Evolutionary conservation across 208 protist species (phyloP).

Genomic region (Leishmania tropica): DNA sequence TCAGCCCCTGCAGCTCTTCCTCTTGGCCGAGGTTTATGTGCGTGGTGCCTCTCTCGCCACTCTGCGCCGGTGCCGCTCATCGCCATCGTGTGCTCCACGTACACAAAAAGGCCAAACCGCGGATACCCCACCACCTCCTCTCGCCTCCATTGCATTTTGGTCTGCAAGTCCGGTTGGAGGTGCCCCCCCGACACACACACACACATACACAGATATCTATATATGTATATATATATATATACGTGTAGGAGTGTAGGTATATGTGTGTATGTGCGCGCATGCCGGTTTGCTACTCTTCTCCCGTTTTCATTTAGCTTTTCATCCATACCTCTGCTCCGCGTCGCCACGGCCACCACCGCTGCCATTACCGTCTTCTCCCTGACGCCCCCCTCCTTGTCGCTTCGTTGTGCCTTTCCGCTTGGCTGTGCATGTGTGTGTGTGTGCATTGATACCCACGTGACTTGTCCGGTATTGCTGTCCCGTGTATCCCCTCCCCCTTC

Average conservation of each 20-base stretch:
- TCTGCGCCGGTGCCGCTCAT: too few species aligned
- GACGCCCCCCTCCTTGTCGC: not conserved
- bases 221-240: not conserved
- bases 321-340: not conserved
- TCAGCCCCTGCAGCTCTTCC: too few species aligned
- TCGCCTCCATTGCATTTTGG: not conserved
- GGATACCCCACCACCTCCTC: not conserved
- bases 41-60: too few species aligned
- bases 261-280: too few species aligned
- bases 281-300: not conserved
- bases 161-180: not conserved
- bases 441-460: not conserved
- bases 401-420: not conserved
- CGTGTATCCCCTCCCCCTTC: not conserved
- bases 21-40: too few species aligned
- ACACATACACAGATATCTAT: not conserved
- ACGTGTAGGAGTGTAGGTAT: too few species aligned
- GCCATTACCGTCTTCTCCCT: not conserved
- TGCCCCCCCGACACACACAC: too few species aligned
- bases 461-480: not conserved
- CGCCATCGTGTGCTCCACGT: too few species aligned
- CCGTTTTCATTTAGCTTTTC: not conserved
- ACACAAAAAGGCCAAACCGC: too few species aligned
- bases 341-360: not conserved
- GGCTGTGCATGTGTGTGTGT: not conserved